Evolutionary conservation across 176 grass and related monocot species (phyloP).

Genomic region (Neostapfia colusana): DNA sequence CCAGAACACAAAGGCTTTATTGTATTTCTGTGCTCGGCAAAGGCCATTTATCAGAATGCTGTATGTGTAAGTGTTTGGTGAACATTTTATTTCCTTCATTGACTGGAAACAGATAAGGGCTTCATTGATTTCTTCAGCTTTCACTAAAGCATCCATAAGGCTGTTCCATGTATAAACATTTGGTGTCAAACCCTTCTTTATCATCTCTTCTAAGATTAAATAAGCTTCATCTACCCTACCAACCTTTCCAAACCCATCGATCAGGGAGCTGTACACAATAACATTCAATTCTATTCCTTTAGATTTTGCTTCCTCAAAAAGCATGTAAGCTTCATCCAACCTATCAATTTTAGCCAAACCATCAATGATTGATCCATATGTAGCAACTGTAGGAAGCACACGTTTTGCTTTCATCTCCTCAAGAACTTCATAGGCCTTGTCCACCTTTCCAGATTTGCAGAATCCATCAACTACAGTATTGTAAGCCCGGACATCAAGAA

Average conservation of each 20-base stretch:
- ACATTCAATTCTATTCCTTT: constrained; percentile 74
- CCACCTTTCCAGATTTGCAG: constrained; percentile 88
- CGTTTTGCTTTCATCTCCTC: constrained; percentile 84
- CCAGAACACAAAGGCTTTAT: constrained; percentile 96
- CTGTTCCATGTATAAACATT: constrained; percentile 96
- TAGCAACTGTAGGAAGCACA: constrained; percentile 66
- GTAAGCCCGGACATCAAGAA: constrained; percentile 73
- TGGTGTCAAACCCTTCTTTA: constrained; percentile 77
- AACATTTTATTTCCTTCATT: constrained; percentile 90
- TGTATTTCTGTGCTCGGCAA: constrained; percentile 86
- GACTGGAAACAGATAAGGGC: constrained; percentile 89
- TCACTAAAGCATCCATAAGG: constrained; percentile 85
- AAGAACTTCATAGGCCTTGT: constrained; percentile 89
- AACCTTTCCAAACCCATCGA: constrained; percentile 90
- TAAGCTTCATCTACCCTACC: constrained; percentile 99
- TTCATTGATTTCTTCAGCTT: constrained; percentile 95
- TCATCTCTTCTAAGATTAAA: constrained; percentile 98
- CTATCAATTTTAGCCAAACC: constrained; percentile 91
- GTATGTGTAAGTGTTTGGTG: constrained; percentile 80
- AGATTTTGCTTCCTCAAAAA: constrained; percentile 97
- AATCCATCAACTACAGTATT: constrained; percentile 90
- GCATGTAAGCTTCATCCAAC: constrained; percentile 96
- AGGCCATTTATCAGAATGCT: constrained; percentile 88
- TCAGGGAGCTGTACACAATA: constrained; percentile 88
- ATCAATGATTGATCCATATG: constrained; percentile 91